Evolutionary conservation across 2,329 filamentous ascomycete genomes (phyloP).

Genomic region (Acarospora socialis): DNA sequence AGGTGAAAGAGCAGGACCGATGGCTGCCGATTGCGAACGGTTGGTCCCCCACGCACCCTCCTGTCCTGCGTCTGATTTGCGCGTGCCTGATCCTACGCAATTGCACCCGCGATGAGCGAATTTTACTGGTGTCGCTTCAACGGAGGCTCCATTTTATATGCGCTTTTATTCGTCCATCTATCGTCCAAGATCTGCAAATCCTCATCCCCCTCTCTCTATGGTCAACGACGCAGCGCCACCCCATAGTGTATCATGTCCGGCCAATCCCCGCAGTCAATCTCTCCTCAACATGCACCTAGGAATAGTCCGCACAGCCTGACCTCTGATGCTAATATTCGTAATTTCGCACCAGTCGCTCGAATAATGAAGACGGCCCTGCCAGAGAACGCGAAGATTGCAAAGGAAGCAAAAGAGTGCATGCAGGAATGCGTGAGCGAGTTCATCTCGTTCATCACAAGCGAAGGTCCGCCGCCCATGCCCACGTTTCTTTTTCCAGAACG

Average conservation of each 20-base stretch:
- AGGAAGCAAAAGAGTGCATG: conserved; percentile 99
- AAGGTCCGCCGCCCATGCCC: conserved; percentile 52
- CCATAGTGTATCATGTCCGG: conserved; percentile 14
- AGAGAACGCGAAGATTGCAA: conserved; percentile 97
- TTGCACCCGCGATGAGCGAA: conserved; percentile 8
- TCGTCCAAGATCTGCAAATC: conserved; percentile 12
- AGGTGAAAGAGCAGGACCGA: conserved; percentile 98
- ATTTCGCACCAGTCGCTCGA: conserved; percentile 88
- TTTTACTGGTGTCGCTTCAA: conserved; percentile 7
- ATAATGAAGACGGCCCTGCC: conserved; percentile 98
- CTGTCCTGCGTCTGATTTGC: conserved; percentile 22
- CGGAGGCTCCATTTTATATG: too few species aligned
- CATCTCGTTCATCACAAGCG: conserved; percentile 98
- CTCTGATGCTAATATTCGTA: conserved; percentile 84
- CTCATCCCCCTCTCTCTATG: conserved; percentile 15
- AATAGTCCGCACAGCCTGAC: conserved; percentile 22
- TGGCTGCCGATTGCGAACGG: conserved; percentile 99
- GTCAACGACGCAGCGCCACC: conserved; percentile 13
- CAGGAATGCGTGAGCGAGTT: conserved; percentile 99
- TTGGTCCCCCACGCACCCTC: conserved; percentile 44
- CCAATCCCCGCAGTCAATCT: conserved; percentile 14
- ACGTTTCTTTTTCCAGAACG: conserved; percentile 12
- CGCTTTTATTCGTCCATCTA: conserved; percentile 1
- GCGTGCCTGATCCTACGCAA: conserved; percentile 10
- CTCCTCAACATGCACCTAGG: conserved; percentile 16